Conservation (phyloP, 108 stramenopile genomes). For the Nitzschia sp. region DNA sequence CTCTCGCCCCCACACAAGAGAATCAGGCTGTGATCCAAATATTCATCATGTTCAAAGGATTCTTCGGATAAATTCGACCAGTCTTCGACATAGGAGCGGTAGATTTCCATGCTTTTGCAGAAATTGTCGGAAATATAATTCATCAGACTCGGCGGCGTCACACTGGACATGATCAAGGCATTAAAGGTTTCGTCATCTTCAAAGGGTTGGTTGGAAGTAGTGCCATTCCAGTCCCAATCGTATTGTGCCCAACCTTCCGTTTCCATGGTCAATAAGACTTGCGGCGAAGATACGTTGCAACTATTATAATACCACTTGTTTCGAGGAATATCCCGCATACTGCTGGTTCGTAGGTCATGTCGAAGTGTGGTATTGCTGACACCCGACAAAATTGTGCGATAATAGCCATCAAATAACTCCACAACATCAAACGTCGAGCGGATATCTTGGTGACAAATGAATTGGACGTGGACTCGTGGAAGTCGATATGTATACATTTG, state of each 20-base stretch:
- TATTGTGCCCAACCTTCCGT: constrained; percentile 13
- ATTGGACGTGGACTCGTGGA: constrained; percentile 15
- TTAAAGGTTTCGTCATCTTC: not conserved
- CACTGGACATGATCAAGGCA: not conserved
- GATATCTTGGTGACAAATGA: constrained; percentile 19
- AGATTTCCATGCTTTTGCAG: constrained; percentile 9
- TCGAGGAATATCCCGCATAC: constrained; percentile 12
- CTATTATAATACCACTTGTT: constrained; percentile 18
- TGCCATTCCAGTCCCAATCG: not conserved
- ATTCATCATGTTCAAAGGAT: constrained; percentile 10
- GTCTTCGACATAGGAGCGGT: constrained; percentile 11
- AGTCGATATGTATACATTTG: constrained; percentile 11
- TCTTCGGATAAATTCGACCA: not conserved
- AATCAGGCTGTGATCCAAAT: constrained; percentile 11
- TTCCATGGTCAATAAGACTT: constrained; percentile 15
- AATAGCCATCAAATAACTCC: constrained; percentile 4
- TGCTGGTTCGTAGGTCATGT: not conserved
- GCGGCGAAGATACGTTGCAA: constrained; percentile 24
- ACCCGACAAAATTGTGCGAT: not conserved
- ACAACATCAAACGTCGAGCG: not conserved
- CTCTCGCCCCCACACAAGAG: constrained; percentile 20
- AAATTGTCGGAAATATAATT: constrained; percentile 8
- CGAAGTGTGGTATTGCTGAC: constrained; percentile 1
- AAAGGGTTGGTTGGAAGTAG: not conserved
- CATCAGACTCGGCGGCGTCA: not conserved